A percentile compares a stretch with the other conserved stretches of the same genome.
These are phyloP conservation scores for Funneliformis geosporum DNA, from an alignment of 192 early-diverging fungal species.

Conservation along the genomic window DNA sequence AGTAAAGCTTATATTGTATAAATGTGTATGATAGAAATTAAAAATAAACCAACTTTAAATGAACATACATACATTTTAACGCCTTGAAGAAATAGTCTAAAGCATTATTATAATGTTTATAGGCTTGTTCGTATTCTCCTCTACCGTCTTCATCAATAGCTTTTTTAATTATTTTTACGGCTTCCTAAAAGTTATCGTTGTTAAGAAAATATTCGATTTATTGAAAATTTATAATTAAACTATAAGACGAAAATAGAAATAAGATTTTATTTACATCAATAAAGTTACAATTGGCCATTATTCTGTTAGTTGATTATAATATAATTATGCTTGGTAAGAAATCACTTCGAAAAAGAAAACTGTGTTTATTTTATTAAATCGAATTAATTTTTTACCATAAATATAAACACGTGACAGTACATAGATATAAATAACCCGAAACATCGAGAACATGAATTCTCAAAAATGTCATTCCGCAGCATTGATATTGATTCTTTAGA, in stretches of 20 bases:
- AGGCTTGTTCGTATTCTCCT: slow-evolving; percentile 88
- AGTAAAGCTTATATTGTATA: not conserved
- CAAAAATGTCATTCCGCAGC: too few relatives aligned
- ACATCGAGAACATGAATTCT: too few relatives aligned
- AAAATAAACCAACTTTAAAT: not conserved
- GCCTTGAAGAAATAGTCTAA: slow-evolving; percentile 95
- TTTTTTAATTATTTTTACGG: slow-evolving; percentile 88
- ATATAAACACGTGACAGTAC: too few relatives aligned
- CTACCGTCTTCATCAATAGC: slow-evolving; percentile 92
- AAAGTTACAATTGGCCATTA: slow-evolving; percentile 30
- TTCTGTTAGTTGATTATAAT: not conserved
- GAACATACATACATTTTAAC: slow-evolving; percentile 78
- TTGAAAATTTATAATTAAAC: not conserved
- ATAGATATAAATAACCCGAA: too few relatives aligned
- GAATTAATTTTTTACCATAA: too few relatives aligned
- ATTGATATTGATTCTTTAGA: slow-evolving; percentile 39
- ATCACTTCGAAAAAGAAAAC: too few relatives aligned
- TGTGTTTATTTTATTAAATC: too few relatives aligned
- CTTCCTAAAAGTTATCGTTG: slow-evolving; percentile 58
- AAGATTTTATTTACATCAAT: slow-evolving; percentile 1
- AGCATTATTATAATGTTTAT: slow-evolving; percentile 82
- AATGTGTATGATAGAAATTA: not conserved
- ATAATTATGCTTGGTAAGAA: too few relatives aligned
- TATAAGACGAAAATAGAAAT: not conserved
- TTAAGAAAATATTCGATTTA: not conserved